Conservation (phyloP, 208 protist species). For the Vickermania ingenoplastis region DNA sequence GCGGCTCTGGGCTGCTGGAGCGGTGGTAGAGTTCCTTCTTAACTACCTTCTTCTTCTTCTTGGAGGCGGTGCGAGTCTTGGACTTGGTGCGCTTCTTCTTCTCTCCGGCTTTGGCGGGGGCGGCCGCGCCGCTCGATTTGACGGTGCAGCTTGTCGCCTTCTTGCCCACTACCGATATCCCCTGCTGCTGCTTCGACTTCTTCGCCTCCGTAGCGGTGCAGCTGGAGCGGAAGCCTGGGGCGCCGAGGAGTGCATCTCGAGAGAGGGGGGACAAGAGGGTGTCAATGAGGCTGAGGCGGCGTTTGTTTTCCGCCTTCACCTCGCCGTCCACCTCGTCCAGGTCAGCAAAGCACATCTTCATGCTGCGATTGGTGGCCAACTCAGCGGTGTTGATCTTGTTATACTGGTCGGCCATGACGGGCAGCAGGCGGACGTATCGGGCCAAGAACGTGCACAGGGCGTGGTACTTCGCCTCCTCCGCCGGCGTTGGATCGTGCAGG, state of each 20-base stretch:
- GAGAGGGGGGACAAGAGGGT: conserved; percentile 35
- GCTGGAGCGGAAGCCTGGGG: not conserved
- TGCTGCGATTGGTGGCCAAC: conserved; percentile 9
- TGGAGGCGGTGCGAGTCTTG: too few relatives aligned
- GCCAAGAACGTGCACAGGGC: conserved; percentile 18
- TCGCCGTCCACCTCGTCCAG: conserved; percentile 35
- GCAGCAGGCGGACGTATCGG: conserved; percentile 43
- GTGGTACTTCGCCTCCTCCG: conserved; percentile 1
- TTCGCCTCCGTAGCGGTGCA: not conserved
- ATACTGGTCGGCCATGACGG: conserved; percentile 57
- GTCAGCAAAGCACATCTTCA: conserved; percentile 46
- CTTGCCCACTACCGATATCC: too few relatives aligned
- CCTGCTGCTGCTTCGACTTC: not conserved
- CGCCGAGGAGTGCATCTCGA: conserved; percentile 10
- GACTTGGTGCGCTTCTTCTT: conserved; percentile 13
- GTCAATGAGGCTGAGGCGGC: conserved; percentile 37
- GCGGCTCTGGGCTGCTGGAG: not conserved
- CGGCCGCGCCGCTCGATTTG: too few relatives aligned
- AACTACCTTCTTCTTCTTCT: too few relatives aligned
- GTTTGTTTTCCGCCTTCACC: conserved; percentile 44
- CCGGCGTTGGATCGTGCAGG: too few relatives aligned
- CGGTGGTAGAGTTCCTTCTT: too few relatives aligned
- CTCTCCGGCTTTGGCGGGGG: conserved; percentile 10
- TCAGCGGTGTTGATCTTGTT: conserved; percentile 29
- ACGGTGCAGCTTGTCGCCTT: conserved; percentile 22